Conservation (phyloP, 2,329 filamentous ascomycete species). For the Huntiella bhutanensis region DNA sequence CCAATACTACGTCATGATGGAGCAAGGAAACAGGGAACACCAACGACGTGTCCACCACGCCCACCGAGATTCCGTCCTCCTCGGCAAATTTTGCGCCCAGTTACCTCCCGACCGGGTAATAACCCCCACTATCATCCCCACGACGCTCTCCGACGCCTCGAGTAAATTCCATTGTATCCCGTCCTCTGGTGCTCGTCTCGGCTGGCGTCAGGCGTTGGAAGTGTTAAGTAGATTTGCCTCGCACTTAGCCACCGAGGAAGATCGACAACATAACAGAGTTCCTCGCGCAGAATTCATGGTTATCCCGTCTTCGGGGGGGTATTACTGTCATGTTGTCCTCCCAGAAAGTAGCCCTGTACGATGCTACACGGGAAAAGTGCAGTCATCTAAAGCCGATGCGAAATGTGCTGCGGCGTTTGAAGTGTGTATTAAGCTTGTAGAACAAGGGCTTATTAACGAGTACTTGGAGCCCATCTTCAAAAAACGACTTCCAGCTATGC, state of each 20-base stretch:
- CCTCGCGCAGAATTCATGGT: slow-evolving; percentile 42
- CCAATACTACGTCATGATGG: slow-evolving; percentile 68
- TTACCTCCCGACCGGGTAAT: slow-evolving; percentile 49
- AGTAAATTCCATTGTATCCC: slow-evolving; percentile 40
- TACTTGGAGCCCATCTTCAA: slow-evolving; percentile 55
- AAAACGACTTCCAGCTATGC: slow-evolving; percentile 57
- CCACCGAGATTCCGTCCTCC: slow-evolving; percentile 36
- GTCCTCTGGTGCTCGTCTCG: slow-evolving; percentile 57
- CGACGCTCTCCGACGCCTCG: background rate
- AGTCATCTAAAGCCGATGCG: slow-evolving; percentile 54
- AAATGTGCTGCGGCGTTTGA: slow-evolving; percentile 82
- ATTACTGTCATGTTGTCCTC: slow-evolving; percentile 59
- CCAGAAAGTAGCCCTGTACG: slow-evolving; percentile 56
- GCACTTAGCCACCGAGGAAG: slow-evolving; percentile 27
- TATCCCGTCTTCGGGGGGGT: slow-evolving; percentile 35
- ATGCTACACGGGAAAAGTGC: slow-evolving; percentile 42
- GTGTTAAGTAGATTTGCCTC: slow-evolving; percentile 57
- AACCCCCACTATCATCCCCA: background rate
- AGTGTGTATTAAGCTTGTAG: slow-evolving; percentile 51
- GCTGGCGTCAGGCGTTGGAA: slow-evolving; percentile 52
- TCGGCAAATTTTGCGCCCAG: slow-evolving; percentile 58
- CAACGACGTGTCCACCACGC: slow-evolving; percentile 37
- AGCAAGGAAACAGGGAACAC: slow-evolving; percentile 47
- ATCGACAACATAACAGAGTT: slow-evolving; percentile 23
- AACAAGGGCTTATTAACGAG: slow-evolving; percentile 49